Evolutionary conservation across 176 grass and related monocot genomes (phyloP).

Genomic region (Ampelocalamus luodianensis): DNA sequence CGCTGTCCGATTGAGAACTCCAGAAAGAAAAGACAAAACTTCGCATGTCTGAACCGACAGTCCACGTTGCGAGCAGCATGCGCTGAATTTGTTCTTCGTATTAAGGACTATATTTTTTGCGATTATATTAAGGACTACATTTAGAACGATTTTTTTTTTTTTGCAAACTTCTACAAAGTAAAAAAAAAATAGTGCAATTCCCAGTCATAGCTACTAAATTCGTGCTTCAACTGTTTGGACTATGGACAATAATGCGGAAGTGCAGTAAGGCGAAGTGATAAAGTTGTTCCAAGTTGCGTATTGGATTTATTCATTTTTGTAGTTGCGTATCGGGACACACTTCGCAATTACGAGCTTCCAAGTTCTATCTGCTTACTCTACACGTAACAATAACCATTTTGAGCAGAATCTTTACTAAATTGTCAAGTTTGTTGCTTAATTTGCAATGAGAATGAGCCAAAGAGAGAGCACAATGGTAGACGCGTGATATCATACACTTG

Average conservation of each 20-base stretch:
- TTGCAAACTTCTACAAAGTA: too few relatives aligned
- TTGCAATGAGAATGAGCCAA: neutral
- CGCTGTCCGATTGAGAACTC: constrained; percentile 14
- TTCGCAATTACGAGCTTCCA: neutral
- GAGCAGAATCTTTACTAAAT: neutral
- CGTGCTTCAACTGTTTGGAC: too few relatives aligned
- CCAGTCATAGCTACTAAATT: too few relatives aligned
- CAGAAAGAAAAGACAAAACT: neutral
- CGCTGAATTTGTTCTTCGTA: too few relatives aligned
- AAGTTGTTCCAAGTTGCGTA: neutral
- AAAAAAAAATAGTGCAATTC: too few relatives aligned
- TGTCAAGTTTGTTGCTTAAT: neutral
- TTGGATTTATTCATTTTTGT: neutral
- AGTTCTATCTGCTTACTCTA: neutral
- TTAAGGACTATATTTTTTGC: too few relatives aligned
- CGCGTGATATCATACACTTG: constrained; percentile 35
- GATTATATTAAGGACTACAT: too few relatives aligned
- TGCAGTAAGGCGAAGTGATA: neutral
- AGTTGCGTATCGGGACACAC: neutral
- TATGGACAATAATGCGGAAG: neutral
- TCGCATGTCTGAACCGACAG: constrained; percentile 37
- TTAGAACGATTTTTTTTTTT: too few relatives aligned
- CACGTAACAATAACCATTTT: neutral
- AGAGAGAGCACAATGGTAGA: neutral
- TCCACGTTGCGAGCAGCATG: constrained; percentile 12